A percentile compares a stretch with the other conserved stretches of the same genome.
Conservation (phyloP, 1,284 basidiomycete genomes). For the Jaminaea rosea region DNA sequence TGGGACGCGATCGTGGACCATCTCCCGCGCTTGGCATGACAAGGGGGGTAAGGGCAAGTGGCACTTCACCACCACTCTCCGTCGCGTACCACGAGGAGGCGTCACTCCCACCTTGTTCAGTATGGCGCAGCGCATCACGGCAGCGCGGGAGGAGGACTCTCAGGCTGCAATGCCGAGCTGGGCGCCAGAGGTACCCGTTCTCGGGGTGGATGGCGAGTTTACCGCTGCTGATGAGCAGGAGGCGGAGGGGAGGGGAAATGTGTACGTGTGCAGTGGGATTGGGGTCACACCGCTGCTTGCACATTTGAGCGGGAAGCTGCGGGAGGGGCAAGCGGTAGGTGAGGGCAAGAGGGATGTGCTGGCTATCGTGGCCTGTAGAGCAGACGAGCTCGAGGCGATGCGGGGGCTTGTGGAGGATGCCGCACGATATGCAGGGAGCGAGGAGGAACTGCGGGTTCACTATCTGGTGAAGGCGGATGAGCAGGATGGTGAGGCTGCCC, state of each 20-base stretch:
- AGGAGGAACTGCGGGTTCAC: too few species aligned
- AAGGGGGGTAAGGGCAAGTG: background rate
- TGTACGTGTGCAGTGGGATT: conserved; percentile 7
- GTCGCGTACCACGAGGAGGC: conserved; percentile 5
- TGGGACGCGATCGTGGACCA: conserved; percentile 12
- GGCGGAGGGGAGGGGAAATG: background rate
- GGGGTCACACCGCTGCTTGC: conserved; percentile 10
- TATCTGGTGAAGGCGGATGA: too few species aligned
- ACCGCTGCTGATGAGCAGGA: background rate
- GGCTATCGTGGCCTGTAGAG: background rate
- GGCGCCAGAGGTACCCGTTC: background rate
- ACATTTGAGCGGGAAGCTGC: background rate
- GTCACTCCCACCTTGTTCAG: conserved; percentile 10
- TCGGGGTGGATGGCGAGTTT: background rate
- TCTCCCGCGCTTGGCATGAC: background rate
- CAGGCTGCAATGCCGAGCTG: background rate
- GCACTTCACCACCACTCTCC: conserved; percentile 2
- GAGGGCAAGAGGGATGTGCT: background rate
- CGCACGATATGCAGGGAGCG: too few species aligned
- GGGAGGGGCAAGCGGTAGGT: background rate
- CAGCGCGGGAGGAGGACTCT: background rate
- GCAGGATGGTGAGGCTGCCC: too few species aligned
- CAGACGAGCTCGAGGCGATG: background rate
- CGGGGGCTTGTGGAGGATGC: background rate
- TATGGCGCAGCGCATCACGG: background rate